A percentile compares a stretch with the other conserved stretches of the same genome.
Evolutionary conservation across 2,329 filamentous ascomycete genomes (phyloP).

Genomic region (Atkinsonella hypoxylon): DNA sequence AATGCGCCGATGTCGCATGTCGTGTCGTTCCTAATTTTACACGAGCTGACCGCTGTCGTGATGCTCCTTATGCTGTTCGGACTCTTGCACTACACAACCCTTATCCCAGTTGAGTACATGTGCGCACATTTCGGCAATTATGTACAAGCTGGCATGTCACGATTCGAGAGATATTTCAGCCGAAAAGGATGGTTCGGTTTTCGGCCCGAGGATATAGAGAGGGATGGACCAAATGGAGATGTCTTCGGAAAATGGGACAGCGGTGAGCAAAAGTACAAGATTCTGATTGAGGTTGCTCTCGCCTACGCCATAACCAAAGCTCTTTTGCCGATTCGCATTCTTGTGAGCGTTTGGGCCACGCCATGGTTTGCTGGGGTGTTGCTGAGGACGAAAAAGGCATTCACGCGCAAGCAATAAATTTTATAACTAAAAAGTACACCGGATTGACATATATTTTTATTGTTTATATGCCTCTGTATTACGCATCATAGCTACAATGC

Average conservation of each 20-base stretch:
- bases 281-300: constrained; percentile 63
- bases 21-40: constrained; percentile 75
- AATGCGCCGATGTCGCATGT: constrained; percentile 73
- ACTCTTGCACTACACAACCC: constrained; percentile 68
- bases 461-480: neutral
- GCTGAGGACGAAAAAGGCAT: constrained; percentile 25
- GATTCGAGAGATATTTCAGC: constrained; percentile 66
- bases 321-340: constrained; percentile 64
- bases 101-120: constrained; percentile 51
- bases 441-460: neutral
- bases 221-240: constrained; percentile 12
- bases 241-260: constrained; percentile 25
- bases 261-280: constrained; percentile 36
- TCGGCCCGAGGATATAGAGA: constrained; percentile 19
- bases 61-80: constrained; percentile 65
- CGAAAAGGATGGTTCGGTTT: constrained; percentile 74
- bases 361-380: constrained; percentile 77
- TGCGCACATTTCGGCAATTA: constrained; percentile 36
- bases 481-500: neutral
- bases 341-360: constrained; percentile 74
- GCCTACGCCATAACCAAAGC: constrained; percentile 88
- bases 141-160: constrained; percentile 51
- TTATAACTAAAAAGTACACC: constrained; percentile 1
- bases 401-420: constrained; percentile 17
- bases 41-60: constrained; percentile 80